Evolutionary conservation across 106 monocot genomes (phyloP), one percentile per base, ranked within the genome.

Genomic region (Acanthochlamys bracteata): DNA sequence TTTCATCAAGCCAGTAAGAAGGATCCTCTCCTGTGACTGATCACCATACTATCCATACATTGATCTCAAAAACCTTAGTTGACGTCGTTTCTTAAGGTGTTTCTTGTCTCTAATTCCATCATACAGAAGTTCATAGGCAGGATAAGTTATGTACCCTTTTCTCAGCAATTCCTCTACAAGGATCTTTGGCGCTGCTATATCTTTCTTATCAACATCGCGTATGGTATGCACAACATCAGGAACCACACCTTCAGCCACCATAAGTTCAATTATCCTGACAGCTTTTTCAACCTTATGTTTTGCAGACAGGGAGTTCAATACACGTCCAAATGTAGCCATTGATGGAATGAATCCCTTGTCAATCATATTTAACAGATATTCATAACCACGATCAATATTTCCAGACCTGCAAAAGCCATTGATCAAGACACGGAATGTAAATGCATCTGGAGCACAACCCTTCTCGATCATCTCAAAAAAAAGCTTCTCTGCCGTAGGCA

Each of bases 111-210:
- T 75, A 42, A 96, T 81, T 58, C 95, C 95, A 59, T 96, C 90
- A 76, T 84, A 80, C 14, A 96, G 87, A 73, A 90, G 71, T 57
- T 90, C 95, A 71, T 96, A 90, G 0, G 90, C 75, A 80, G 49
- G 55, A 61, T 90, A 90, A 20, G 84, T 76, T 65, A 96, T 96
- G 67, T 87, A 71, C 24, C 84, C 74, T 55, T 84, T 96, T 71
- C 76, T 90, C 70, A 87, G n/a, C 59, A 96, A 61, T 59, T 96
- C 95, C 73, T 96, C 95, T 39, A 96, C 64, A 42, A 96, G 75
- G 57, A 90, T 84, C 73, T 96, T 96, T 0, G 95, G 95, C 65
- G 95, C 90, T 43, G 90, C 95, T 64, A 88, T 80, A 67, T 78
- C 87, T 71, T 61, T 84, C 57, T 96, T 96, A 60, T 96, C 95